Base-by-base conservation (phyloP, 805 yeast genomes). In the Clavispora phyllophila region DNA sequence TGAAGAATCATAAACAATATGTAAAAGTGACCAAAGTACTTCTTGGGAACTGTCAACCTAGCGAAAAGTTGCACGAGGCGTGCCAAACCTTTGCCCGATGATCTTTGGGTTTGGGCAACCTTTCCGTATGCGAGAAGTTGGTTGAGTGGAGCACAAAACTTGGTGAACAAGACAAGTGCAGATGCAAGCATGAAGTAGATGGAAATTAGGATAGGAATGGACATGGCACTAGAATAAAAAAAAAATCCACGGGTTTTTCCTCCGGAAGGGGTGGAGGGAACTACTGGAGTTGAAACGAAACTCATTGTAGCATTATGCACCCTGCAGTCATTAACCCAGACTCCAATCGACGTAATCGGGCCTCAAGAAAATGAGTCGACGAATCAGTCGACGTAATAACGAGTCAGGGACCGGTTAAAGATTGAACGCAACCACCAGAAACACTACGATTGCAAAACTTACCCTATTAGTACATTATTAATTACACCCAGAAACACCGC, bases 1-100 rank as follows among this genome's bases (percentile, higher is more conserved):
- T 71, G 48, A 0, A 58, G 38, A 22, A 1, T 69, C 51, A 14
- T 80, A 72, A 14, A 77, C 12, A 45, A 38, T 4, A 75, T 44
- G 57, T 85, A 85, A 51, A 79, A 85, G 53, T 84, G 88, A 2
- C 64, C 53, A 53, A 85, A 85, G 72, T 73, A 78, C 10, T 70
- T 48, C 54, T 82, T 84, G 0, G 88, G 86, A 0, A 83, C 82
- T 10, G 79, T 77, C 12, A 68, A 42, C 12, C 33, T 24, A 19
- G 47, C 46, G 14, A 42, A 12, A 10, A 38, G 26, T 10, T 38
- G 29, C 26, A 46, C 41, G 4, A 18, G 23, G 24, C 36, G 36
- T 13, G 23, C 19, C 9, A 33, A 19, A 3, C 23, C 24, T 6
- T n/a, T n/a, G 8, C 17, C n/a, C 17, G 15, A 17, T n/a, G 17